A percentile compares a stretch with the other conserved stretches of the same genome.
Conservation (phyloP, 192 early-diverging fungal genomes). For the Coemansia sp. region DNA sequence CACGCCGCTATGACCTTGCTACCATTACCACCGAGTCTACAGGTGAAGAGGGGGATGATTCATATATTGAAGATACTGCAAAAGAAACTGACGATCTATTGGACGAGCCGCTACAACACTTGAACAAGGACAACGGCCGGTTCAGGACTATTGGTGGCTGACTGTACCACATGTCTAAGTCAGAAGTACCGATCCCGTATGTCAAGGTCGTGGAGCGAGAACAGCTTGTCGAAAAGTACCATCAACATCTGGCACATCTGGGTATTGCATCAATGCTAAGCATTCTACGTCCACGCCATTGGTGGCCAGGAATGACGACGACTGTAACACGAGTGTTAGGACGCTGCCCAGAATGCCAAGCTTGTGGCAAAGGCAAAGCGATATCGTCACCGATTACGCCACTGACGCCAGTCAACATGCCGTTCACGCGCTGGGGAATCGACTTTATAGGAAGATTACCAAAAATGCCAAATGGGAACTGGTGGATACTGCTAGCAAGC, state of each 20-base stretch:
- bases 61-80: too few species aligned
- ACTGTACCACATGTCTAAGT: too few species aligned
- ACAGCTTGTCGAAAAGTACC: slow-evolving; percentile 3
- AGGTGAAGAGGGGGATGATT: too few species aligned
- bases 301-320: slow-evolving; percentile 4
- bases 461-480: slow-evolving; percentile 3
- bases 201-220: neutral
- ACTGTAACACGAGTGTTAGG: neutral
- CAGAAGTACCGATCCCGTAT: too few species aligned
- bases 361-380: neutral
- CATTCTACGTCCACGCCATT: neutral
- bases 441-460: slow-evolving; percentile 19
- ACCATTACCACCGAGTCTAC: too few species aligned
- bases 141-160: too few species aligned
- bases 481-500: slow-evolving; percentile 11
- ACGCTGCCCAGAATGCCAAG: neutral
- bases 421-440: slow-evolving; percentile 9
- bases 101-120: too few species aligned
- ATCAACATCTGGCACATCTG: slow-evolving; percentile 1
- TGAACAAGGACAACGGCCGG: too few species aligned
- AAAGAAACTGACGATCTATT: too few species aligned
- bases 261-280: neutral
- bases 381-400: neutral
- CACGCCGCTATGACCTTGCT: too few species aligned
- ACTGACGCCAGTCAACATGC: neutral